Base-by-base conservation (phyloP, 768 basidiomycete species). In the Leccinum obscurum region DNA sequence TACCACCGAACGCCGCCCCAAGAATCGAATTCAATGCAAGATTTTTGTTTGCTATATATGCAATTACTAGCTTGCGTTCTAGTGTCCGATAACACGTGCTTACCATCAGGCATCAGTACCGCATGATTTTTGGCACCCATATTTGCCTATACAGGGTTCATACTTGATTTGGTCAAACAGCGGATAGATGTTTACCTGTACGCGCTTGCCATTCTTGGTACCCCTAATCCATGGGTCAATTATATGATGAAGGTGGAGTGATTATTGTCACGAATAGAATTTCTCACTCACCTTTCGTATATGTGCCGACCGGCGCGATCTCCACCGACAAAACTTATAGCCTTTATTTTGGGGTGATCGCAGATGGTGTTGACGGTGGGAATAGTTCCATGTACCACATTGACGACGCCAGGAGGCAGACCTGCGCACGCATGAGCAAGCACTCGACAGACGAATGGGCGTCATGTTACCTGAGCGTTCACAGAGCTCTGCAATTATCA, bases 101-200 rank as follows among this genome's bases (percentile, higher is more conserved):
- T 62, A 95, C 94, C 92, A 75, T 97, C 95, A 20, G 93, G 90
- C 92, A 96, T 94, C 66, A 96, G 73, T 14, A 96, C 83, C 17
- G 88, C 93, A 74, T 96, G 95, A 67, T 96, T 98, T 79, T 99
- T 99, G 30, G 96, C 96, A n/a, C 96, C 96, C 75, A 98, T 76
- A 67, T 90, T 90, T 10, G 88, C 86, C 77, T 88, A 28, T 10
- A 59, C 62, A 30, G 28, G 28, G 52, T 56, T 51, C 50, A 59
- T 53, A 49, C 13, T 32, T 28, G 35, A 28, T 17, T 57, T 35
- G 2, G 37, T 52, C 6, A 51, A 30, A 39, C 24, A 26, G 54
- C 13, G 17, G 52, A 37, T 20, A 22, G 9, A 51, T 14, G 22
- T 74, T 58, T 66, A 83, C 88, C 77, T 90, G 90, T 7, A 95